Percentiles rank a stretch among this genome's conserved stretches.
Conservation (phyloP, 257 asterid genomes). For the Ballota nigra region DNA sequence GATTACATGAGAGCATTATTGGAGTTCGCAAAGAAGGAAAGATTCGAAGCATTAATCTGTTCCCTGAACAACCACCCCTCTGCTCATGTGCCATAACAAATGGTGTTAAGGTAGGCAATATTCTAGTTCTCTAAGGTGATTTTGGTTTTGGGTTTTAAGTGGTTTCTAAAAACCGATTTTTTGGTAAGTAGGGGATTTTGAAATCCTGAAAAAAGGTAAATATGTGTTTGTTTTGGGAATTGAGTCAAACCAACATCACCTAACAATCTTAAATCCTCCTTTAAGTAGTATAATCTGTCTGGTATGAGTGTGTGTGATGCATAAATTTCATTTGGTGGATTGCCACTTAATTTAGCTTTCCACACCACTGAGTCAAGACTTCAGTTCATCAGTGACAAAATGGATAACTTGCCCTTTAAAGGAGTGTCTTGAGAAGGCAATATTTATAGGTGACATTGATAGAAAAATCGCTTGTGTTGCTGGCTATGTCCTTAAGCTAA, state of each 20-base stretch:
- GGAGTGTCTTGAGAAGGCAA: not conserved
- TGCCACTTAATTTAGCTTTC: not conserved
- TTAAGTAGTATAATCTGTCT: not conserved
- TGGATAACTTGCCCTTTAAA: not conserved
- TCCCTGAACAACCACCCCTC: constrained; percentile 70
- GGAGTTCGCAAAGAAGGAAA: constrained; percentile 55
- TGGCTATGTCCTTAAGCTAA: not conserved
- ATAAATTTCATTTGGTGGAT: not conserved
- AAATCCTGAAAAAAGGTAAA: not conserved
- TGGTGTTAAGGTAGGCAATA: constrained; percentile 71
- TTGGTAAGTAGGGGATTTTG: not conserved
- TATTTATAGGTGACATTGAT: too few relatives aligned
- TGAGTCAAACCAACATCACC: too few relatives aligned
- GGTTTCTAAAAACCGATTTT: not conserved
- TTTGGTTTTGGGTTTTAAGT: not conserved
- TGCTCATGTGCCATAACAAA: constrained; percentile 70
- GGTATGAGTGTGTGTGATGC: not conserved
- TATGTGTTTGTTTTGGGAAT: not conserved
- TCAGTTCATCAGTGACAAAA: not conserved
- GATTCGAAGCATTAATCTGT: constrained; percentile 59
- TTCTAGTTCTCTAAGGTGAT: not conserved
- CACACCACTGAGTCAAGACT: constrained; percentile 1
- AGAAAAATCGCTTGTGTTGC: not conserved
- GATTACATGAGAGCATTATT: constrained; percentile 59
- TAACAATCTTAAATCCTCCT: not conserved